Evolutionary conservation across 441 rosid genomes (phyloP).

Genomic region (Populus trichocarpa): DNA sequence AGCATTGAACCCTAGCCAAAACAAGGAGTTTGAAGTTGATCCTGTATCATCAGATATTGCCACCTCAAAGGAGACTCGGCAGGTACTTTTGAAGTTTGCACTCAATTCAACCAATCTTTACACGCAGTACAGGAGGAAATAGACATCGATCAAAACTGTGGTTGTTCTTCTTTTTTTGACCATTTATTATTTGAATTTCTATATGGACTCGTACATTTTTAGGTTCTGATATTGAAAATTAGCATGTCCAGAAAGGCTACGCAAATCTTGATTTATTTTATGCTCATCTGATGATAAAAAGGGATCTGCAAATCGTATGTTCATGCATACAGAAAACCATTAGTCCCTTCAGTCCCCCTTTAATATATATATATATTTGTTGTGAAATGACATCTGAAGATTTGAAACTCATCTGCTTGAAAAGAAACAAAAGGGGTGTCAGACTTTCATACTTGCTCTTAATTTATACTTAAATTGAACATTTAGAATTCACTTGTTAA

Average conservation of each 20-base stretch:
- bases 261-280: too few species aligned
- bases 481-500: too few species aligned
- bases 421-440: too few species aligned
- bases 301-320: not conserved
- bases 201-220: not conserved
- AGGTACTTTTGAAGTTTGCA: not conserved
- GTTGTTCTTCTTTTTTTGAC: not conserved
- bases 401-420: too few species aligned
- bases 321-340: not conserved
- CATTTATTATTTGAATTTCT: not conserved
- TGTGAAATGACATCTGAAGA: too few species aligned
- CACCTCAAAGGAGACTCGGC: conserved; percentile 19
- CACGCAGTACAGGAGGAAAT: not conserved
- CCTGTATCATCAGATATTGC: conserved; percentile 40
- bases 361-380: too few species aligned
- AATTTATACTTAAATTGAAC: too few species aligned
- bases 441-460: too few species aligned
- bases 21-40: conserved; percentile 40
- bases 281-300: not conserved
- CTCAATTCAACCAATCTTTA: not conserved
- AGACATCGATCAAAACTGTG: not conserved
- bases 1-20: conserved; percentile 35
- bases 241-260: not conserved
- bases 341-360: too few species aligned
- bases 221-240: not conserved